Percentiles rank a stretch among this genome's conserved stretches.
These are phyloP conservation scores for Wickerhamiella brachini DNA, from an alignment of 805 yeast genomes.

Conservation along the genomic window DNA sequence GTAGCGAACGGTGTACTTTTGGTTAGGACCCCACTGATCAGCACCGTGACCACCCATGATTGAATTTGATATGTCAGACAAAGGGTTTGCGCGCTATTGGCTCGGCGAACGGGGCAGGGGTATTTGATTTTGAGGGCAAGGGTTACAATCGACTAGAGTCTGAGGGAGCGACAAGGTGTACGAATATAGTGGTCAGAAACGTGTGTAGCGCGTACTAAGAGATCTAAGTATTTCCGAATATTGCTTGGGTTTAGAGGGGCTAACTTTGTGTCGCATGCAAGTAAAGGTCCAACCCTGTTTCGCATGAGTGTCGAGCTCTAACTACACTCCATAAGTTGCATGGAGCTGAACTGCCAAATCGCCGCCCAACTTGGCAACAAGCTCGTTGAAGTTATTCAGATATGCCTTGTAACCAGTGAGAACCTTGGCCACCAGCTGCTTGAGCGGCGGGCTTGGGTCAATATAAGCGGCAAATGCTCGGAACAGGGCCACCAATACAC, in stretches of 20 bases:
- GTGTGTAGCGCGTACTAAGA: no score
- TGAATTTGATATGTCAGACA: slow-evolving; percentile 3
- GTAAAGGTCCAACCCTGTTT: no score
- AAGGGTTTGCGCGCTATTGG: slow-evolving; percentile 1
- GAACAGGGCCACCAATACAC: slow-evolving; percentile 18
- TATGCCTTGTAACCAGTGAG: slow-evolving; percentile 17
- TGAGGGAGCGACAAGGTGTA: no score
- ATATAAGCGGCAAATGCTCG: slow-evolving; percentile 18
- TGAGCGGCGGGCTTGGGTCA: slow-evolving; percentile 22
- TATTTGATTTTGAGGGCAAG: no score
- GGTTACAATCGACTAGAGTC: no score
- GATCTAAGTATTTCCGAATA: no score
- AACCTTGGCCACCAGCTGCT: slow-evolving; percentile 18
- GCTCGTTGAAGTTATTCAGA: slow-evolving; percentile 15
- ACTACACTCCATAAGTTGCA: slow-evolving; percentile 9
- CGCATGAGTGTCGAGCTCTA: no score
- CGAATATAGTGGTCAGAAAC: no score
- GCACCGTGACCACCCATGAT: slow-evolving; percentile 13
- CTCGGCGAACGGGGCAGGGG: slow-evolving; percentile 1
- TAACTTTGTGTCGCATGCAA: no score
- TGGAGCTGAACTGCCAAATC: slow-evolving; percentile 17
- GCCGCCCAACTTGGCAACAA: slow-evolving; percentile 13
- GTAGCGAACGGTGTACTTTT: slow-evolving; percentile 45
- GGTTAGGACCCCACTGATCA: slow-evolving; percentile 20
- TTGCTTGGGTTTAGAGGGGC: no score